Evolutionary conservation across 2,329 filamentous ascomycete genomes (phyloP).

Genomic region (Phoma sp.): DNA sequence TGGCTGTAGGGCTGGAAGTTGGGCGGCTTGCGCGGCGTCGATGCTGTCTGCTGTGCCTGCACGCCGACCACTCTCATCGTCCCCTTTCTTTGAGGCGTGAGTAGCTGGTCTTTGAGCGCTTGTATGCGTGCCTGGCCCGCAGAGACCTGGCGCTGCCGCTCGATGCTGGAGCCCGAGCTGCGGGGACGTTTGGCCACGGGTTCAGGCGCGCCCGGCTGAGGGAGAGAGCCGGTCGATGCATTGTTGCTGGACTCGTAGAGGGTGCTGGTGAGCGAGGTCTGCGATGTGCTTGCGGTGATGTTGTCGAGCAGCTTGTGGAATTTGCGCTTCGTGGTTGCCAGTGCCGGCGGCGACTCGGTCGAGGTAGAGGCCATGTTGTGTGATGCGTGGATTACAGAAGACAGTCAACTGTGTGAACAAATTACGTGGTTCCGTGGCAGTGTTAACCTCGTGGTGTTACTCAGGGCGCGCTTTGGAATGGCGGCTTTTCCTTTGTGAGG

Average conservation of each 20-base stretch:
- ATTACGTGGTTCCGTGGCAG: too few species aligned
- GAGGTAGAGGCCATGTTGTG: slow-evolving; percentile 17
- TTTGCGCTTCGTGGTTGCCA: slow-evolving; percentile 83
- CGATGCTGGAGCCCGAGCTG: slow-evolving; percentile 36
- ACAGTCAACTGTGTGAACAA: background rate
- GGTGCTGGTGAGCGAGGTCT: slow-evolving; percentile 34
- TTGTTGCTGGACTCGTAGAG: slow-evolving; percentile 45
- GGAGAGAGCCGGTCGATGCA: slow-evolving; percentile 37
- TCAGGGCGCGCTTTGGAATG: background rate
- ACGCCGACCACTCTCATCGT: slow-evolving; percentile 42
- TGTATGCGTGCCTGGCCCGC: slow-evolving; percentile 39
- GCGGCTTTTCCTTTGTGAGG: background rate
- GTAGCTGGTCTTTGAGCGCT: slow-evolving; percentile 41
- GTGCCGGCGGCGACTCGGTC: slow-evolving; percentile 50
- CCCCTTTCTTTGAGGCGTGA: slow-evolving; percentile 33
- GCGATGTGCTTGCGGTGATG: slow-evolving; percentile 58
- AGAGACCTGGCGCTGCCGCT: slow-evolving; percentile 36
- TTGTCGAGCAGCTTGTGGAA: slow-evolving; percentile 74
- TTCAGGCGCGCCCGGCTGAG: slow-evolving; percentile 32
- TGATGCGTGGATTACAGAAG: background rate
- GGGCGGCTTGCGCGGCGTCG: slow-evolving; percentile 52
- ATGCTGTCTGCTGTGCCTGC: slow-evolving; percentile 29
- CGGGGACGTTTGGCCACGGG: slow-evolving; percentile 45
- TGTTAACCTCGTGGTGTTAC: background rate
- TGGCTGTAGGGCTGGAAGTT: slow-evolving; percentile 89